Evolutionary conservation across 1,284 basidiomycete genomes (phyloP), one percentile per base, ranked within the genome.

Genomic region (Cryptococcus floricola): DNA sequence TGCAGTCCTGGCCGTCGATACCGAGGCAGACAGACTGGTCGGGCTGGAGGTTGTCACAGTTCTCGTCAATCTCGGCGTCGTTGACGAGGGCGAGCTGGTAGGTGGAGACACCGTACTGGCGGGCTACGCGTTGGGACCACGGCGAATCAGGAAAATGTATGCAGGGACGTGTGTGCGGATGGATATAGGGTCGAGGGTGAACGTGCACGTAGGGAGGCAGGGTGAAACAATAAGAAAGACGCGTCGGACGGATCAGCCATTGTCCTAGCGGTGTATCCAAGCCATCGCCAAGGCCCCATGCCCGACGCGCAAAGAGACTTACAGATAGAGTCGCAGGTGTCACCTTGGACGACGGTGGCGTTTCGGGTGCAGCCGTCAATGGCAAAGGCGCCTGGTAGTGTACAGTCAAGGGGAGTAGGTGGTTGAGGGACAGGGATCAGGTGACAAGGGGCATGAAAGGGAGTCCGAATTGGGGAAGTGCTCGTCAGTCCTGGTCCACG

Each of bases 51-150:
- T 78, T 76, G 58, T 74, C 69, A 62, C 77, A 78, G 52, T 65
- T 66, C 37, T 71, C 69, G 58, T 74, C 66, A 57, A 78, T 69
- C 46, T 60, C 57, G 44, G 68, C 67, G 50, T 73, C 68, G 71
- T 78, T 78, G 49, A 73, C 70, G 54, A 77, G 66, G 43, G 77
- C 76, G 58, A 78, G 70, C 64, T 78, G 77, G 69, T 75, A 78
- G 19, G 77, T 78, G 39, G 76, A 75, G 56, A 74, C 73, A 42
- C 69, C 69, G 67, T 75, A 74, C 59, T 68, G 62, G 56, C 63
- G 62, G 46, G 77, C 77, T 78, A 60, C 8, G 45, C 31, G 41
- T 34, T 14, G 38, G 18, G 44, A 27, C 10, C 12, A 23, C 12
- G 31, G 44, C 38, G 23, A 37, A 1, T 18, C n/a, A 12, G 34